These are phyloP conservation scores for Cucumis hystrix DNA, from an alignment of 306 rosid species.

Conservation along the genomic window DNA sequence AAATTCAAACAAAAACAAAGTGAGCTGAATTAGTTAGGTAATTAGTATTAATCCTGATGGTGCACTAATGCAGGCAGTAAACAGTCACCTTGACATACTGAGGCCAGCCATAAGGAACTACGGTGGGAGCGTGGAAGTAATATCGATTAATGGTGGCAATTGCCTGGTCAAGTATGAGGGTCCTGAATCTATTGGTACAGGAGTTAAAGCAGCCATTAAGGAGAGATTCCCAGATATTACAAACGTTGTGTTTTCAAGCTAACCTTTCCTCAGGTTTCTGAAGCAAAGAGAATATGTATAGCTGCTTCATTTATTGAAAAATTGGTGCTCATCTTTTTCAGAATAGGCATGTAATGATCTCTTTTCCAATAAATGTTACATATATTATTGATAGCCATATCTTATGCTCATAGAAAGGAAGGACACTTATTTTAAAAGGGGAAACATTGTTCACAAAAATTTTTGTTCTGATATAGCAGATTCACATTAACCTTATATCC, in stretches of 20 bases:
- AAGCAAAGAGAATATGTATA: neutral
- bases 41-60: neutral
- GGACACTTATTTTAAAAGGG: neutral
- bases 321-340: neutral
- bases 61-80: conserved; percentile 47
- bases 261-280: conserved; percentile 5
- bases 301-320: neutral
- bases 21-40: neutral
- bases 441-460: neutral
- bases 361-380: neutral
- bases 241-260: conserved; percentile 43
- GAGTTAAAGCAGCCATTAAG: conserved; percentile 82
- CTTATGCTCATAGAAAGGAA: neutral
- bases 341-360: neutral
- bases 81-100: conserved; percentile 67
- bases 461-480: no score
- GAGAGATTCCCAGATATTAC: conserved; percentile 78
- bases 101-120: conserved; percentile 85
- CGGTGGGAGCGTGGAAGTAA: conserved; percentile 79
- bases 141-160: conserved; percentile 48
- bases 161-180: conserved; percentile 64
- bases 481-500: neutral
- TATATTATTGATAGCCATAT: neutral
- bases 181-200: conserved; percentile 81
- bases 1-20: neutral